Percentiles rank a stretch among this genome's conserved stretches.
phyloP scores from a whole-genome alignment of 2,329 filamentous ascomycete species.

The Nothophoma quercina region DNA sequence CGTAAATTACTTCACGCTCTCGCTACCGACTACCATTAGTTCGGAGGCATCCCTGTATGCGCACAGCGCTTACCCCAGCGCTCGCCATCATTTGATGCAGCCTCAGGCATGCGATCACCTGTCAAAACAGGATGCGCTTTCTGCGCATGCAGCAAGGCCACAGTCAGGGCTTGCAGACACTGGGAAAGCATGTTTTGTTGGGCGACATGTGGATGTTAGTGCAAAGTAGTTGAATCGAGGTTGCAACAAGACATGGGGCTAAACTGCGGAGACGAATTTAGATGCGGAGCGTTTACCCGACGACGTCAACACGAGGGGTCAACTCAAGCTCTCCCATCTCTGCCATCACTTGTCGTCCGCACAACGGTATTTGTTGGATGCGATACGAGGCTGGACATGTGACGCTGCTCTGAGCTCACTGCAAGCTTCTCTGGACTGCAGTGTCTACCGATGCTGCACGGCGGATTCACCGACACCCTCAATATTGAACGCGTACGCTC shows the following conservation, averaged over 20 bases:
- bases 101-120: not conserved
- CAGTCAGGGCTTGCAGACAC: not conserved
- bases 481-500: not conserved
- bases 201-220: conserved; percentile 4
- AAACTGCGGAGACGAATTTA: conserved; percentile 11
- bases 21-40: conserved; percentile 14
- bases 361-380: not conserved
- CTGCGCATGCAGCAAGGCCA: not conserved
- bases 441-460: not conserved
- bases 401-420: not conserved
- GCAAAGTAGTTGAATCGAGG: not conserved
- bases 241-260: not conserved
- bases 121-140: not conserved
- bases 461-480: not conserved
- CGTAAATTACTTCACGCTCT: conserved; percentile 2
- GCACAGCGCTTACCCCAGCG: not conserved
- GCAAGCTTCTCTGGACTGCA: conserved; percentile 9
- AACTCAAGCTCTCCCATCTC: conserved; percentile 3
- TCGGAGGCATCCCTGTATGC: conserved; percentile 7
- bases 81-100: not conserved
- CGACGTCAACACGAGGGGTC: not conserved
- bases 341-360: not conserved
- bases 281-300: conserved; percentile 5
- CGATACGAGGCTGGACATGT: conserved; percentile 5
- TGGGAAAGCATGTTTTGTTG: conserved; percentile 6